phyloP scores from a whole-genome alignment of 192 early-diverging fungal species.

The Radiomyces spectabilis region DNA sequence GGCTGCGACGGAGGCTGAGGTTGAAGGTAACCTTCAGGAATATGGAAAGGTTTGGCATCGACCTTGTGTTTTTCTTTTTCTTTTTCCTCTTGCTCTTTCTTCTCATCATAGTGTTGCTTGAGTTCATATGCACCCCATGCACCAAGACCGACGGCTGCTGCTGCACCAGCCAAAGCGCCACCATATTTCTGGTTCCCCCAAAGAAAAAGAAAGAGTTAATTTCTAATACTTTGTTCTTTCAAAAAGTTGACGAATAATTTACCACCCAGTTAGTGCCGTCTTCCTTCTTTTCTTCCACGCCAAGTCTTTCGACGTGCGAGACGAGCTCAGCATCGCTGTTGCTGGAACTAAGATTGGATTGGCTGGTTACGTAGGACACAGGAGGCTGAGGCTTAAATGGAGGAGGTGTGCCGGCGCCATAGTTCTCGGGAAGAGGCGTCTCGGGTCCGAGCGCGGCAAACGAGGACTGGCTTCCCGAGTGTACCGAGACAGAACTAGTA shows the following conservation, averaged over 20 bases:
- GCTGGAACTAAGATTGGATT: not conserved
- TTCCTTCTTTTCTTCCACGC: slow-evolving; percentile 1
- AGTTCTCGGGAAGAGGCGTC: slow-evolving; percentile 16
- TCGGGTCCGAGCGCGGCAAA: slow-evolving; percentile 17
- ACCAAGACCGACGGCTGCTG: slow-evolving; percentile 27
- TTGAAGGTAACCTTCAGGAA: too few species aligned
- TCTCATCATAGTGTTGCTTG: slow-evolving; percentile 21
- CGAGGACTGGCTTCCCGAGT: slow-evolving; percentile 3
- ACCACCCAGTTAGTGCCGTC: slow-evolving; percentile 22
- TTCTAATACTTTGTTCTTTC: not conserved
- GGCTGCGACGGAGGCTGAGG: too few species aligned
- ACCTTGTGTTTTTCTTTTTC: too few species aligned
- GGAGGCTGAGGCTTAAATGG: slow-evolving; percentile 21
- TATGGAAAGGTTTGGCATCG: too few species aligned
- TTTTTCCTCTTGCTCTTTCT: slow-evolving; percentile 5
- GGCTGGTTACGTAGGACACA: not conserved
- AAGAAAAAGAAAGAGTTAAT: not conserved
- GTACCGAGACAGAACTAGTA: not conserved
- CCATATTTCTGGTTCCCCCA: slow-evolving; percentile 21
- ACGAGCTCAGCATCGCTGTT: not conserved
- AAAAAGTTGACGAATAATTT: slow-evolving; percentile 1
- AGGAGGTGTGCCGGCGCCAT: slow-evolving; percentile 24
- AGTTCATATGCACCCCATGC: slow-evolving; percentile 23
- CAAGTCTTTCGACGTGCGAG: not conserved
- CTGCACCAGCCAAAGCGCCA: slow-evolving; percentile 25